Evolutionary conservation across 2,329 filamentous ascomycete genomes (phyloP), one percentile per base, ranked within the genome.

Genomic region (Penicillium paneum): DNA sequence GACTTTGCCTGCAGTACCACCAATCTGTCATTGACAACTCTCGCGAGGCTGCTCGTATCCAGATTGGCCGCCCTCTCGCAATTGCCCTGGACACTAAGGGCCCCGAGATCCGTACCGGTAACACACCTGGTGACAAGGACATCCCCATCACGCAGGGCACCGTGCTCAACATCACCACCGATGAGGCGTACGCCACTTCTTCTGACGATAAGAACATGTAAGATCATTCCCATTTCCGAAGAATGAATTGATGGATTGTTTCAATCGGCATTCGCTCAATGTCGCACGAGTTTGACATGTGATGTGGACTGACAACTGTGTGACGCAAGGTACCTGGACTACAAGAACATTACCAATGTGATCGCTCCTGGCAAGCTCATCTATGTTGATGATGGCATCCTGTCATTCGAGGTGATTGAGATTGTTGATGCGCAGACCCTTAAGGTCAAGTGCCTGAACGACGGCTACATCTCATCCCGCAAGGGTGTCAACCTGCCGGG

Each of bases 291-390:
- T 17, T 34, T 38, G 42, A 11, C 29, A 42, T 29, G 38, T 36
- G 29, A 48, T 38, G 12, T 28, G n/a, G 36, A 55, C 61, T 69
- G 52, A 68, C 49, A 40, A 32, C 17, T 32, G 17, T 34, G 12
- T 29, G 29, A 51, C 49, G 31, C 40, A 60, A 93, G 90, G 87
- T 97, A 91, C 72, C 89, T 97, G 71, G 93, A 97, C 82, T 97
- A 99, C 84, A 95, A 96, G 87, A 99, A 99, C 83, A 97, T 99
- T 78, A 97, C 93, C 79, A 96, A 95, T 81, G 94, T 99, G 68
- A 97, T 99, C 71, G 78, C 89, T 74, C 81, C 84, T 56, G 94
- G 93, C 71, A 92, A 94, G 70, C 87, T 89, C 76, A 95, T 99
- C 82, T 99, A 96, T 79, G 94, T 99, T 67, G 94, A 99, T 71